A percentile compares a stretch with the other conserved stretches of the same genome.
phyloP scores from a whole-genome alignment of 495 filamentous ascomycete species.

The Copromyces sp. region DNA sequence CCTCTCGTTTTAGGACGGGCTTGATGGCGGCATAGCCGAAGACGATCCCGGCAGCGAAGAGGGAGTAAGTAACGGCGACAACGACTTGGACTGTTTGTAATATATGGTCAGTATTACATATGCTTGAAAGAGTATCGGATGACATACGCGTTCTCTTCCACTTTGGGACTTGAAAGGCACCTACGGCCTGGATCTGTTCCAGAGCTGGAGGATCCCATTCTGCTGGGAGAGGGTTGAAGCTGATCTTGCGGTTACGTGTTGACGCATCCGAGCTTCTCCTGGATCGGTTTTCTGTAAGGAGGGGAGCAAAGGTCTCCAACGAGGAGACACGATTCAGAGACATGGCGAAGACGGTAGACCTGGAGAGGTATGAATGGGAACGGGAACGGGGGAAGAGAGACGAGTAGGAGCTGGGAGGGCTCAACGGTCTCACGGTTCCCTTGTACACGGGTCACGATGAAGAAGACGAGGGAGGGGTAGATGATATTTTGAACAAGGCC shows the following conservation, averaged over 20 bases:
- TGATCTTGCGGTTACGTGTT: constrained; percentile 36
- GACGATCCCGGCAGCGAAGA: constrained; percentile 69
- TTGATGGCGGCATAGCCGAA: constrained; percentile 83
- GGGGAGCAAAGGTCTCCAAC: constrained; percentile 38
- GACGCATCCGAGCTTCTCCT: constrained; percentile 32
- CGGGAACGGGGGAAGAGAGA: neutral
- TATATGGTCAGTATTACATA: constrained; percentile 8
- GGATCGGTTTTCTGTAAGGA: constrained; percentile 28
- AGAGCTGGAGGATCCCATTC: constrained; percentile 32
- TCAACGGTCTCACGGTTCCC: neutral
- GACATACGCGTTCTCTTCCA: constrained; percentile 53
- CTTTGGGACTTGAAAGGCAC: constrained; percentile 59
- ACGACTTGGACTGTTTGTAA: constrained; percentile 44
- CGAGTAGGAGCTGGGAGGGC: neutral
- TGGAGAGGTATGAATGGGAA: neutral
- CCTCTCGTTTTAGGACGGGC: constrained; percentile 65
- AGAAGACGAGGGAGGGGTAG: neutral
- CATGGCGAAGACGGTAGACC: constrained; percentile 21
- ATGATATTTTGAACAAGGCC: neutral
- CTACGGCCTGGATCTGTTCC: constrained; percentile 39
- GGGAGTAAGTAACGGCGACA: constrained; percentile 66
- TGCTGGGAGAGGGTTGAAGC: constrained; percentile 43
- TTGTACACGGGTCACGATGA: neutral
- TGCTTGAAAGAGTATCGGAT: neutral
- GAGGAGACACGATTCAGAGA: constrained; percentile 42